Conservation (phyloP, 2,329 filamentous ascomycete species). For the Pseudogymnoascus destructans region DNA sequence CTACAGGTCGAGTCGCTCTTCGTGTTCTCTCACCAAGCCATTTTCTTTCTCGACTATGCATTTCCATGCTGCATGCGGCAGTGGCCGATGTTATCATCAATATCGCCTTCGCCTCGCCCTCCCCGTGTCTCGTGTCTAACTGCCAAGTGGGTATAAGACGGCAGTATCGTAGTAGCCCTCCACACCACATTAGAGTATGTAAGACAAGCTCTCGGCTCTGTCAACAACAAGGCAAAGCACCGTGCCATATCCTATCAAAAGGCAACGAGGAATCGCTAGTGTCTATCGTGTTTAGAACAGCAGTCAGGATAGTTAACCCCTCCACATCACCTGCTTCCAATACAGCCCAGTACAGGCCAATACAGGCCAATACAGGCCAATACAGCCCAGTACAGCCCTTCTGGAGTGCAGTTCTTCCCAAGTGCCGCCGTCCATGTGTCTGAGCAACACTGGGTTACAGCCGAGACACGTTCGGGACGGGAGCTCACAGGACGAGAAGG, state of each 20-base stretch:
- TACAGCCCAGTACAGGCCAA: not conserved
- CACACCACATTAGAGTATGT: not conserved
- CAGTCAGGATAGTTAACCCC: not conserved
- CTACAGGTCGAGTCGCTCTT: not conserved
- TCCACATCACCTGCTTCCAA: not conserved
- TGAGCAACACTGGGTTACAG: not conserved
- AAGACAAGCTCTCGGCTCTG: not conserved
- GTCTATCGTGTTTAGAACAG: not conserved
- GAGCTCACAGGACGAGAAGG: not conserved
- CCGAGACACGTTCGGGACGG: not conserved
- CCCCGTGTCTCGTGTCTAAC: not conserved
- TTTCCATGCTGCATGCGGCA: not conserved
- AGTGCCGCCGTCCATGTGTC: not conserved
- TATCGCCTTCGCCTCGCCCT: not conserved
- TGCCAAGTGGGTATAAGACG: not conserved
- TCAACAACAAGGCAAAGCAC: not conserved
- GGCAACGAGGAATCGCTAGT: not conserved
- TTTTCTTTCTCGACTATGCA: not conserved
- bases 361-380: no score
- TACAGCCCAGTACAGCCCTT: not conserved
- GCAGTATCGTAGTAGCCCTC: not conserved
- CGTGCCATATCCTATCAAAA: not conserved
- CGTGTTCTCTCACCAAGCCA: conserved; percentile 2
- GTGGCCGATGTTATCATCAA: not conserved
- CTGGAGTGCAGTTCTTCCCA: not conserved